Percentiles rank a stretch among this genome's conserved stretches.
Evolutionary conservation across 768 basidiomycete species (phyloP).

Genomic region (Trametes punicea): DNA sequence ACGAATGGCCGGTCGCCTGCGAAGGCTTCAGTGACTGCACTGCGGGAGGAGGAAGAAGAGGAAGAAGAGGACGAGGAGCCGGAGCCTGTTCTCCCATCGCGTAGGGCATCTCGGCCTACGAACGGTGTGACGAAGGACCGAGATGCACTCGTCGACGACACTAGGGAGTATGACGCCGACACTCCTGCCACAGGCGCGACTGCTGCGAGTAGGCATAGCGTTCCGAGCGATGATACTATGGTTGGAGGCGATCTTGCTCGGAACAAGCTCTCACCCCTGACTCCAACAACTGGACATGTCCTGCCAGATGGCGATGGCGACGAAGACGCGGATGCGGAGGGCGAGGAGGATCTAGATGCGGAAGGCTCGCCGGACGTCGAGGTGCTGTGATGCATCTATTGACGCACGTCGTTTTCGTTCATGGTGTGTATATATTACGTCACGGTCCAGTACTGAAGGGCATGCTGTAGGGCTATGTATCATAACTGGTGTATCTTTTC

Average conservation of each 20-base stretch:
- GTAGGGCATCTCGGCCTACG: neutral
- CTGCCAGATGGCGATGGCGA: conserved; percentile 17
- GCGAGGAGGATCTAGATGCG: conserved; percentile 41
- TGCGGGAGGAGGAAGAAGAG: conserved; percentile 13
- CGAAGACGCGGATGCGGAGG: conserved; percentile 30
- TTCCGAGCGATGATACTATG: conserved; percentile 57
- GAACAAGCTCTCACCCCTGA: conserved; percentile 21
- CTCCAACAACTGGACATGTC: neutral
- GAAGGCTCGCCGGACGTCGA: conserved; percentile 31
- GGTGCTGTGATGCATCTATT: conserved; percentile 12
- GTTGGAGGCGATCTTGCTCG: conserved; percentile 34
- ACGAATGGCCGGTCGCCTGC: conserved; percentile 5
- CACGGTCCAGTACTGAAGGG: conserved; percentile 15
- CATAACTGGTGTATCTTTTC: conserved; percentile 6
- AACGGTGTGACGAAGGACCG: conserved; percentile 6
- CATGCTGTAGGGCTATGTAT: conserved; percentile 16
- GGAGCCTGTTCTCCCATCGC: neutral
- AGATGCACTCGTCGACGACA: neutral
- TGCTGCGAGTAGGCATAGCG: conserved; percentile 46
- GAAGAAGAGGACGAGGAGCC: conserved; percentile 11
- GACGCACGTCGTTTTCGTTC: neutral
- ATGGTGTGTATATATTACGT: conserved; percentile 15
- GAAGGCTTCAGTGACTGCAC: neutral
- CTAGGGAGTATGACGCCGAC: conserved; percentile 50
- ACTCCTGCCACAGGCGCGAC: conserved; percentile 46